A percentile compares a stretch with the other conserved stretches of the same genome.
Evolutionary conservation across 2,329 filamentous ascomycete species (phyloP).

Genomic region (Bipolaris oryzae): DNA sequence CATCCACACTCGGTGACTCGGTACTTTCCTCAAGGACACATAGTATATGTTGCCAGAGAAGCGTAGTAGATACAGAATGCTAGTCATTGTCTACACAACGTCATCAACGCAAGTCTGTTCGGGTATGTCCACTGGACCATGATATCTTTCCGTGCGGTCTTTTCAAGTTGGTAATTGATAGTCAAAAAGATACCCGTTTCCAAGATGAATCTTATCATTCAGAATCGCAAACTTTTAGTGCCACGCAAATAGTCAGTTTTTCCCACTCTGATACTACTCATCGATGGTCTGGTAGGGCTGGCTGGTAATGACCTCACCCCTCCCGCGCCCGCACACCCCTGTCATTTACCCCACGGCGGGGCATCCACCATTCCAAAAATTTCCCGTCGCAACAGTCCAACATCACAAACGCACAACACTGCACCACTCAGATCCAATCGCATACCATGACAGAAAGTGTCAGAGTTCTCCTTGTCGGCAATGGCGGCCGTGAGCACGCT

Average conservation of each 20-base stretch:
- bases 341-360: constrained; percentile 29
- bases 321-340: constrained; percentile 14
- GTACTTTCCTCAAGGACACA: constrained; percentile 7
- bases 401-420: background rate
- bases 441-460: constrained; percentile 36
- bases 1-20: constrained; percentile 6
- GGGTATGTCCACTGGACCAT: background rate
- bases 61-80: constrained; percentile 5
- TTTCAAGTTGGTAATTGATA: background rate
- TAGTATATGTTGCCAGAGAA: constrained; percentile 11
- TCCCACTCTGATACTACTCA: background rate
- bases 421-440: background rate
- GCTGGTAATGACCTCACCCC: constrained; percentile 25
- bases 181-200: constrained; percentile 4
- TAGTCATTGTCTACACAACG: background rate
- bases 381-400: constrained; percentile 14
- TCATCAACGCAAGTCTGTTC: constrained; percentile 4
- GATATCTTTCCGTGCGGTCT: background rate
- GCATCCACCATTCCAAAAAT: constrained; percentile 24
- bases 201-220: background rate
- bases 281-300: constrained; percentile 21
- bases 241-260: too few relatives aligned
- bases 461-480: constrained; percentile 80
- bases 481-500: constrained; percentile 92
- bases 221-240: background rate